Conservation (phyloP, 257 asterid genomes). For the Rehmannia glutinosa region DNA sequence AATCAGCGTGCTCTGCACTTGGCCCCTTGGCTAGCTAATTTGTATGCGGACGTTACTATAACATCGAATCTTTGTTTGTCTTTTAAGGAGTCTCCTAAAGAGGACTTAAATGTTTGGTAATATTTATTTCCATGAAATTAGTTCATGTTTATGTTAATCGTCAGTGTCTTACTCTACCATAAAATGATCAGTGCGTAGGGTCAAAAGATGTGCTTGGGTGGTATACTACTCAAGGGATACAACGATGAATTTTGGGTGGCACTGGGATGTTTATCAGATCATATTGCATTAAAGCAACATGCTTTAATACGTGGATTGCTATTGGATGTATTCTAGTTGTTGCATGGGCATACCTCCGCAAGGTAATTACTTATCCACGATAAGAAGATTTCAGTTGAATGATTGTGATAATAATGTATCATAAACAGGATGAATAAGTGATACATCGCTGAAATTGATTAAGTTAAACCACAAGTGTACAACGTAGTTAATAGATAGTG, state of each 20-base stretch:
- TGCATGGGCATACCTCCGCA: slow-evolving; percentile 96
- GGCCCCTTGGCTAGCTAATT: slow-evolving; percentile 90
- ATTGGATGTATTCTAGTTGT: slow-evolving; percentile 80
- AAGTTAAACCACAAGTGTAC: too few species aligned
- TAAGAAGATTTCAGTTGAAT: slow-evolving; percentile 9
- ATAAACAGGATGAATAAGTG: neutral
- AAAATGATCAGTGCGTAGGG: slow-evolving; percentile 61
- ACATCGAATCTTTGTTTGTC: slow-evolving; percentile 61
- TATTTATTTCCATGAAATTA: slow-evolving; percentile 15
- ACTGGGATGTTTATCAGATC: slow-evolving; percentile 74
- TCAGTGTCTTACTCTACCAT: slow-evolving; percentile 27
- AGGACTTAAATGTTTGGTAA: slow-evolving; percentile 51
- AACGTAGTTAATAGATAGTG: too few species aligned
- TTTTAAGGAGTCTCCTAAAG: slow-evolving; percentile 47
- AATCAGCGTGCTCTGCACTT: slow-evolving; percentile 92
- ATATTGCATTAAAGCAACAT: slow-evolving; percentile 72
- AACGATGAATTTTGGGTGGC: slow-evolving; percentile 92
- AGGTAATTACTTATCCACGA: slow-evolving; percentile 51
- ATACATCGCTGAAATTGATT: too few species aligned
- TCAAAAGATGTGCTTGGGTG: slow-evolving; percentile 95
- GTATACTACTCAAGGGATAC: slow-evolving; percentile 78
- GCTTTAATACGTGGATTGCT: slow-evolving; percentile 89
- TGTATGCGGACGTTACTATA: slow-evolving; percentile 72
- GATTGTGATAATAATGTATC: slow-evolving; percentile 7
- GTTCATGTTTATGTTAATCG: slow-evolving; percentile 14